phyloP scores from a whole-genome alignment of 805 yeast genomes.

The Suhomyces xylopsoci region DNA sequence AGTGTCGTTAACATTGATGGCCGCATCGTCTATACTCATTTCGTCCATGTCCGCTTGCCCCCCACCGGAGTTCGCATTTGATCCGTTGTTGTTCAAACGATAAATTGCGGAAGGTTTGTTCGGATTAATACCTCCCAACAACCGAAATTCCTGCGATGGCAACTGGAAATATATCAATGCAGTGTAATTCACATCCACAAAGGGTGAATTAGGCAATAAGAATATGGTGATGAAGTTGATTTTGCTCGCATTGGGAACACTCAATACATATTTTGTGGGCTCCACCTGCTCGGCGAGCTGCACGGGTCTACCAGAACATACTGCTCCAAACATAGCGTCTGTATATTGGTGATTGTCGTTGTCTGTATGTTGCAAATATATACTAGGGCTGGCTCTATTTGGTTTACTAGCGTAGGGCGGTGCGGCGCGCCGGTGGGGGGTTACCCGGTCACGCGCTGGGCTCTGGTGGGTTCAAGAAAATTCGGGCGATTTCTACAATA shows the following conservation, averaged over 20 bases:
- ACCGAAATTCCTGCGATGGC: constrained; percentile 59
- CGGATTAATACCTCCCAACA: constrained; percentile 60
- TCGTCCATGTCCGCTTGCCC: constrained; percentile 25
- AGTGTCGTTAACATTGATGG: constrained; percentile 24
- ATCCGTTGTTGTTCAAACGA: constrained; percentile 54
- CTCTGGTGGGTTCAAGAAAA: constrained; percentile 1
- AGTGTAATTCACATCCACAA: constrained; percentile 60
- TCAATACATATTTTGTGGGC: constrained; percentile 60
- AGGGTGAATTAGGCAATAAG: constrained; percentile 73
- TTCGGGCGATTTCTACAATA: not conserved
- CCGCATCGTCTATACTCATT: constrained; percentile 29
- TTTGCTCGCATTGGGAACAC: constrained; percentile 58
- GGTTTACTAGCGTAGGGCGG: not conserved
- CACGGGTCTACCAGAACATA: constrained; percentile 69
- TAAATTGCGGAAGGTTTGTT: constrained; percentile 90
- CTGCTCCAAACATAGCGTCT: constrained; percentile 63
- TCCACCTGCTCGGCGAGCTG: constrained; percentile 65
- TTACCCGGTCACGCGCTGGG: constrained; percentile 3
- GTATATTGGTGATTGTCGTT: not conserved
- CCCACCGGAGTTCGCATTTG: constrained; percentile 18
- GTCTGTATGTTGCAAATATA: not conserved
- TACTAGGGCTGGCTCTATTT: constrained; percentile 6
- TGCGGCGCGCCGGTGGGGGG: not conserved
- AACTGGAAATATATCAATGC: constrained; percentile 89
- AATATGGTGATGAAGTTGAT: constrained; percentile 82